These are phyloP conservation scores for Verticillium zaregamsianum DNA, from an alignment of 2,329 filamentous ascomycete genomes.

Conservation along the genomic window DNA sequence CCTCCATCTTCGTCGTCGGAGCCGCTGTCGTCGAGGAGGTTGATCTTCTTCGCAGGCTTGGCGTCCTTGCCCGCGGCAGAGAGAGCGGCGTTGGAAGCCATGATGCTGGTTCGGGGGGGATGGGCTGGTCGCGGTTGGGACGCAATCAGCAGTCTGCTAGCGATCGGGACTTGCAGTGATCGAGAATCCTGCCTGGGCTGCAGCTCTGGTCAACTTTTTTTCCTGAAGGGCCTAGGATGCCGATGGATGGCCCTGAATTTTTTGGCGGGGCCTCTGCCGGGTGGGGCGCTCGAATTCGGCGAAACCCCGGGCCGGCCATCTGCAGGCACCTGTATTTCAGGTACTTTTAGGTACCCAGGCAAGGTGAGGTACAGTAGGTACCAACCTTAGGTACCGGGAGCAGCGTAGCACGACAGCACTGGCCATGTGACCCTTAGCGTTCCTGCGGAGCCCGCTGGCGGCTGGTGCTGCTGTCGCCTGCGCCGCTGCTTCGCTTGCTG, in stretches of 20 bases:
- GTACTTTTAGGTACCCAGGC: no score
- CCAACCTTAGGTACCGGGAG: neutral
- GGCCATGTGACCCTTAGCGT: conserved; percentile 5
- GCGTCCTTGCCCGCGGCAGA: conserved; percentile 3
- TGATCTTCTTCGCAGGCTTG: conserved; percentile 34
- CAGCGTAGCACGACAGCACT: conserved; percentile 5
- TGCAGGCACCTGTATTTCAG: no score
- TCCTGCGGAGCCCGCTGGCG: neutral
- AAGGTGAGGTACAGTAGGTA: neutral
- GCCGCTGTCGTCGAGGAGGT: conserved; percentile 50
- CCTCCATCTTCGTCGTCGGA: conserved; percentile 38
- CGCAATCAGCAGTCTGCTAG: neutral
- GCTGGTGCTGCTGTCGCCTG: neutral
- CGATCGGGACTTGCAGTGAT: neutral
- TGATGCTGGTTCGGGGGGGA: neutral
- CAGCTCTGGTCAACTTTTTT: conserved; percentile 4
- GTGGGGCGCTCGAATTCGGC: neutral
- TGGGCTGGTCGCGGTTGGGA: neutral
- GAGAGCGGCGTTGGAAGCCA: neutral
- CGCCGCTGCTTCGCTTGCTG: neutral
- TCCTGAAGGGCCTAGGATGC: neutral
- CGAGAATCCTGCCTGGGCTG: neutral
- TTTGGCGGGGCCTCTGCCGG: conserved; percentile 13
- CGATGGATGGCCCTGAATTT: conserved; percentile 7
- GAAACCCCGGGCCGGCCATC: neutral